phyloP scores from a whole-genome alignment of 441 rosid species.

The Croton setiger region DNA sequence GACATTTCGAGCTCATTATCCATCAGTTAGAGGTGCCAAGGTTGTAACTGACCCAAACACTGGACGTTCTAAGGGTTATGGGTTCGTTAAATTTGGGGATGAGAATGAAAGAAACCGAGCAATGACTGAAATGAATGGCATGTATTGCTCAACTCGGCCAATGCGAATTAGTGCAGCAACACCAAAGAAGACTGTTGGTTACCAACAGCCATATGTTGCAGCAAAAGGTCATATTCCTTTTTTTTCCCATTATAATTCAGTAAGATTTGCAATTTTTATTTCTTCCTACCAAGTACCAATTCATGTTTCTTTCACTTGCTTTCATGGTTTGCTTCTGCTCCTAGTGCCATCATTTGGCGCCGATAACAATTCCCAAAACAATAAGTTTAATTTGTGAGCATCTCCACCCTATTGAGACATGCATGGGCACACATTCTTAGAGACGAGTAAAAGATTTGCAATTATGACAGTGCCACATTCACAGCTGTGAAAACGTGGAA shows the following conservation, averaged over 20 bases:
- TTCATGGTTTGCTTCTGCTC: background rate
- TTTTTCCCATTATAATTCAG: background rate
- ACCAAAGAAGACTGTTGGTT: conserved; percentile 65
- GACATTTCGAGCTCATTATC: conserved; percentile 76
- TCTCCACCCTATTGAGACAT: too few relatives aligned
- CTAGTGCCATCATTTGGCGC: background rate
- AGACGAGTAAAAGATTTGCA: too few relatives aligned
- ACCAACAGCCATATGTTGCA: conserved; percentile 61
- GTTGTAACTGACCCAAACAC: conserved; percentile 93
- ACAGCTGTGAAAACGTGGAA: too few relatives aligned
- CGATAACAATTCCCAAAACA: too few relatives aligned
- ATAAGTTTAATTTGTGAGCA: too few relatives aligned
- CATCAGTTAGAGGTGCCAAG: conserved; percentile 95
- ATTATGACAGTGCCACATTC: too few relatives aligned
- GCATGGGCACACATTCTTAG: too few relatives aligned
- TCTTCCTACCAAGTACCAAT: too few relatives aligned
- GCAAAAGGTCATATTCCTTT: conserved; percentile 47
- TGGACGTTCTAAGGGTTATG: conserved; percentile 97
- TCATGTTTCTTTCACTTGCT: background rate
- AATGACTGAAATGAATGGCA: conserved; percentile 94
- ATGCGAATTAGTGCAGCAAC: conserved; percentile 97
- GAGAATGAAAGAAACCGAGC: conserved; percentile 88
- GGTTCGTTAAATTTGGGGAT: conserved; percentile 86
- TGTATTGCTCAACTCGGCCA: conserved; percentile 84
- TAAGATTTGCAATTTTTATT: too few relatives aligned